Evolutionary conservation across 495 filamentous ascomycete genomes (phyloP), one percentile per base, ranked within the genome.

Genomic region (Penicillium ochrochloron): DNA sequence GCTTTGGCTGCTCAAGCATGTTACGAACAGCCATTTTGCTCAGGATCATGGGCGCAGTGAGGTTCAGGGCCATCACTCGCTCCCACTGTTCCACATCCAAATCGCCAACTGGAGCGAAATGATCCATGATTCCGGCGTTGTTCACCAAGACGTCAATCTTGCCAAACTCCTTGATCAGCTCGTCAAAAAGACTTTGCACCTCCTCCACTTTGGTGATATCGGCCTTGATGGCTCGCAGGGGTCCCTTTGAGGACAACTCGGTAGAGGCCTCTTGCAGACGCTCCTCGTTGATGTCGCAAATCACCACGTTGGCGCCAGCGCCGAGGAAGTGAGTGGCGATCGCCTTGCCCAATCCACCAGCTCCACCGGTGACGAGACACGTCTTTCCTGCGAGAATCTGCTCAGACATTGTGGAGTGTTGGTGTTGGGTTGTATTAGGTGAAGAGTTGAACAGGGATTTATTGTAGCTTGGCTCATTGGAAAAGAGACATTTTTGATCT

Each of bases 11-110:
- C 39, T 58, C 63, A 52, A 78, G 71, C 73, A 80, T 78, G 62
- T 80, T 79, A 7, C 72, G 76, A 12, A 89, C 78, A 25, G 84
- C 85, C 3, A 79, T 65, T 72, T 85, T 84, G 62, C 78, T 83
- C 61, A 79, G 63, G 59, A 86, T 62, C 62, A 84, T 84, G 9
- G 86, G 82, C 0, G 84, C 87, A 34, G 84, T 88, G 15, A 89
- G 75, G 68, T 89, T 90, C 62, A 89, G 70, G 44, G 76, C 78
- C 60, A 90, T 78, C 12, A 89, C 81, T 11, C 75, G 76, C 67
- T 90, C 78, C 88, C 86, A 89, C 7, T 80, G 63, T 29, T 75
- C 77, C 59, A 76, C 77, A 48, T 80, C 79, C 59, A 83, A 68
- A 35, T 79, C 77, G 21, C 83, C 85, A 14, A 83, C 80, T 31